Evolutionary conservation across 1,139 yeast genomes (phyloP).

Genomic region (Hemisphaericaspora lyxosophila): DNA sequence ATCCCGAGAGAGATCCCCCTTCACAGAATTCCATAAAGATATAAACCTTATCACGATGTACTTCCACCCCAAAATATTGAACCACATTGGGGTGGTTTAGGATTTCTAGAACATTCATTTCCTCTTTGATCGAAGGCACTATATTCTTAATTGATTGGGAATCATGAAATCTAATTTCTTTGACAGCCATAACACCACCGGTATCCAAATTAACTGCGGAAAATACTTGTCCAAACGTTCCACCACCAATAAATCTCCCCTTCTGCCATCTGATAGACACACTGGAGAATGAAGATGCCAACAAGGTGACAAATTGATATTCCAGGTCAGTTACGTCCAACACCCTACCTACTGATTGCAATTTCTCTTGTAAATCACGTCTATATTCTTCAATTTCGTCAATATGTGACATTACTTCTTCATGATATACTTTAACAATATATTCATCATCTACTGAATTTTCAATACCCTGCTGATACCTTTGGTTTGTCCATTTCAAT

Average conservation of each 20-base stretch:
- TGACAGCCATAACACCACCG: conserved; percentile 96
- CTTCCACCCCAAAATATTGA: conserved; percentile 95
- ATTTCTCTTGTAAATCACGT: conserved; percentile 47
- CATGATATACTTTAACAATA: conserved; percentile 52
- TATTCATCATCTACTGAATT: conserved; percentile 61
- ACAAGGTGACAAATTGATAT: conserved; percentile 78
- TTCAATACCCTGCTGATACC: conserved; percentile 42
- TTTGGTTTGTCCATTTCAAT: conserved; percentile 51
- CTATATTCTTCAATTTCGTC: conserved; percentile 58
- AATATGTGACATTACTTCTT: conserved; percentile 60
- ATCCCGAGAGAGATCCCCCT: conserved; percentile 87
- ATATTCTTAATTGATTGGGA: conserved; percentile 81
- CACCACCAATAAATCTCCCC: conserved; percentile 91
- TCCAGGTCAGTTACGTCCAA: conserved; percentile 85
- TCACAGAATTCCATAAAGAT: conserved; percentile 98
- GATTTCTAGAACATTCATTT: conserved; percentile 95
- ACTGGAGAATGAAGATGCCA: conserved; percentile 88
- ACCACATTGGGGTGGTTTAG: conserved; percentile 94
- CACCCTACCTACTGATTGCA: conserved; percentile 76
- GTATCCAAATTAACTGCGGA: conserved; percentile 92
- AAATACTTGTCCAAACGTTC: conserved; percentile 92
- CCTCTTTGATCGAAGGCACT: conserved; percentile 88
- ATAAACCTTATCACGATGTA: conserved; percentile 91
- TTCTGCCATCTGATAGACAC: conserved; percentile 97
- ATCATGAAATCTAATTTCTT: conserved; percentile 90